A percentile compares a stretch with the other conserved stretches of the same genome.
These are phyloP conservation scores for Ganoderma lucidum DNA, from an alignment of 1,284 basidiomycete species.

Conservation along the genomic window DNA sequence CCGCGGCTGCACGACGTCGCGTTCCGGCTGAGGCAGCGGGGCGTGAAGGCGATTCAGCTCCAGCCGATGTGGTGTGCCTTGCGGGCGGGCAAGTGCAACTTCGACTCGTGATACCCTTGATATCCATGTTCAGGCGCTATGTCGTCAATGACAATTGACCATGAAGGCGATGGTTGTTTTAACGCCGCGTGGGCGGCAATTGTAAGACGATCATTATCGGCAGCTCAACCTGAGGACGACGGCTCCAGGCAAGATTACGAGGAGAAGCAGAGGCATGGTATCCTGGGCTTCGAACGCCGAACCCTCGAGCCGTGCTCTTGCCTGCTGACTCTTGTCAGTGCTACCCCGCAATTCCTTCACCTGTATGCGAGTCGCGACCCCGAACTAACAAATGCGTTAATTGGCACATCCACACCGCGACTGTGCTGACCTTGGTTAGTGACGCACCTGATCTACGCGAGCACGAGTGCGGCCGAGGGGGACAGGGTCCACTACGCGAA, in stretches of 20 bases:
- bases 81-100: conserved; percentile 64
- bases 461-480: conserved; percentile 48
- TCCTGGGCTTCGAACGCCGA: too few species aligned
- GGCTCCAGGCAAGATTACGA: too few species aligned
- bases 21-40: conserved; percentile 73
- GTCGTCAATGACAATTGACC: background rate
- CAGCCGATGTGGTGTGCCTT: conserved; percentile 87
- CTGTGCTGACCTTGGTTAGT: conserved; percentile 41
- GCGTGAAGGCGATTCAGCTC: conserved; percentile 71
- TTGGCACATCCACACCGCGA: too few species aligned
- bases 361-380: too few species aligned
- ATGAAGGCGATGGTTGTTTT: background rate
- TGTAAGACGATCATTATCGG: background rate
- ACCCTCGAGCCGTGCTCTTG: too few species aligned
- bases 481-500: conserved; percentile 77
- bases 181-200: too few species aligned
- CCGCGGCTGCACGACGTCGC: conserved; percentile 79
- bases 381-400: too few species aligned
- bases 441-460: conserved; percentile 73
- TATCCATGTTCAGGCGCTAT: background rate
- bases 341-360: too few species aligned
- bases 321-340: too few species aligned
- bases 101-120: conserved; percentile 47
- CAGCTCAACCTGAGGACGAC: background rate
- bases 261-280: too few species aligned